A percentile compares a stretch with the other conserved stretches of the same genome.
phyloP scores from a whole-genome alignment of 2,329 filamentous ascomycete species.

The Dothideomycetes sp. region DNA sequence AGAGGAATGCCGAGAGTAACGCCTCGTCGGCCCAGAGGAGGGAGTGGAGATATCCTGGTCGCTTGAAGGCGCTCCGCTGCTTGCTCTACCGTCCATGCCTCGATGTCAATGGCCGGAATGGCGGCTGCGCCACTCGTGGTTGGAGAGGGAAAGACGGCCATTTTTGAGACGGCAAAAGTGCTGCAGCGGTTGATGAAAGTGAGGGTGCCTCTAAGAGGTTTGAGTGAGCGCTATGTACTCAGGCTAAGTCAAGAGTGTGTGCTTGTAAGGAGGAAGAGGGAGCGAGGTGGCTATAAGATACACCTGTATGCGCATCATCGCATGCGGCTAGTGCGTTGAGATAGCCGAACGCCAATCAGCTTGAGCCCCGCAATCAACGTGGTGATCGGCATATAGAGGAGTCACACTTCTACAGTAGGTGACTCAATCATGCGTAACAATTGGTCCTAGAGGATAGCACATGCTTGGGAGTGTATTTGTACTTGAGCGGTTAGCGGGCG shows the following conservation, averaged over 20 bases:
- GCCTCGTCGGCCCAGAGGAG: constrained; percentile 35
- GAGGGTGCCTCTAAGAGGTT: not conserved
- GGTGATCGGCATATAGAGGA: not conserved
- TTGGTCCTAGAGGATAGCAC: too few species aligned
- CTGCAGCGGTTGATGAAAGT: not conserved
- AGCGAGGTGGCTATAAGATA: not conserved
- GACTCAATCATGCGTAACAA: too few species aligned
- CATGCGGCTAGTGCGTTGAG: too few species aligned
- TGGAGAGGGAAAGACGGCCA: not conserved
- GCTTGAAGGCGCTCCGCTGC: constrained; percentile 31
- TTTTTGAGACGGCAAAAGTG: not conserved
- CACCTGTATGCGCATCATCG: not conserved
- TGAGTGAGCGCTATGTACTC: too few species aligned
- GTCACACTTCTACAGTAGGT: too few species aligned
- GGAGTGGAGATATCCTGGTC: constrained; percentile 26
- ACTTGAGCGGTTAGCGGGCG: too few species aligned
- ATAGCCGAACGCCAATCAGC: not conserved
- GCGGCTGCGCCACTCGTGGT: not conserved
- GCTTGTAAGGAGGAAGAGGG: not conserved
- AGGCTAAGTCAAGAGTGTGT: too few species aligned
- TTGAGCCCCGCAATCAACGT: not conserved
- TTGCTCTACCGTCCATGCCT: constrained; percentile 37
- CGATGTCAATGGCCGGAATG: constrained; percentile 16
- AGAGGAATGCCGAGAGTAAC: constrained; percentile 64
- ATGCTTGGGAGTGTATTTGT: too few species aligned